A percentile compares a stretch with the other conserved stretches of the same genome.
phyloP scores from a whole-genome alignment of 176 grass and related monocot genomes.

The Miscanthus lutarioriparius region DNA sequence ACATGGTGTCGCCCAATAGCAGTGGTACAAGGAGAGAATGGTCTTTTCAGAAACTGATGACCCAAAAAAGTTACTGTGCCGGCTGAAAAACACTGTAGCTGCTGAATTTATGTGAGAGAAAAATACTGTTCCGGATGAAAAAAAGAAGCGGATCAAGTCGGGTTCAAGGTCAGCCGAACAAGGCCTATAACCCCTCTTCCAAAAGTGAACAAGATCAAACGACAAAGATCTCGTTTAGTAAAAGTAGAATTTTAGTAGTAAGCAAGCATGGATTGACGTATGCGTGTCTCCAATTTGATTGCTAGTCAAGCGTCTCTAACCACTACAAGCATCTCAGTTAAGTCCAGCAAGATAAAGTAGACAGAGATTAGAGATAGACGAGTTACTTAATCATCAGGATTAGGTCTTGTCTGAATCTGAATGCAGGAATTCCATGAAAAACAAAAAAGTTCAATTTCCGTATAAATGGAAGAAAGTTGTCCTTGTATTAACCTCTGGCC shows the following conservation, averaged over 20 bases:
- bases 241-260: neutral
- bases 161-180: too few species aligned
- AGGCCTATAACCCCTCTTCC: neutral
- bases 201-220: conserved; percentile 32
- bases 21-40: conserved; percentile 9
- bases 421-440: neutral
- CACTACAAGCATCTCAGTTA: neutral
- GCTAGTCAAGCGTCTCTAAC: neutral
- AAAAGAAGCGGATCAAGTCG: too few species aligned
- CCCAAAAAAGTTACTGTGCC: too few species aligned
- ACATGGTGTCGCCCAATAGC: neutral
- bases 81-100: too few species aligned
- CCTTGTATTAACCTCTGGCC: neutral
- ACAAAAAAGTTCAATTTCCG: neutral
- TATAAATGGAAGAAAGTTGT: neutral
- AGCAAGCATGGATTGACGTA: neutral
- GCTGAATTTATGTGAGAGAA: too few species aligned
- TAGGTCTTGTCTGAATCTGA: neutral
- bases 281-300: neutral
- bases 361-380: neutral
- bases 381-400: neutral
- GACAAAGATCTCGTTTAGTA: conserved; percentile 31
- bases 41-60: conserved; percentile 19
- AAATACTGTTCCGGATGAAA: too few species aligned
- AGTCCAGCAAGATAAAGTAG: neutral